phyloP scores from a whole-genome alignment of 1,139 yeast genomes.

The Candida tropicalis region DNA sequence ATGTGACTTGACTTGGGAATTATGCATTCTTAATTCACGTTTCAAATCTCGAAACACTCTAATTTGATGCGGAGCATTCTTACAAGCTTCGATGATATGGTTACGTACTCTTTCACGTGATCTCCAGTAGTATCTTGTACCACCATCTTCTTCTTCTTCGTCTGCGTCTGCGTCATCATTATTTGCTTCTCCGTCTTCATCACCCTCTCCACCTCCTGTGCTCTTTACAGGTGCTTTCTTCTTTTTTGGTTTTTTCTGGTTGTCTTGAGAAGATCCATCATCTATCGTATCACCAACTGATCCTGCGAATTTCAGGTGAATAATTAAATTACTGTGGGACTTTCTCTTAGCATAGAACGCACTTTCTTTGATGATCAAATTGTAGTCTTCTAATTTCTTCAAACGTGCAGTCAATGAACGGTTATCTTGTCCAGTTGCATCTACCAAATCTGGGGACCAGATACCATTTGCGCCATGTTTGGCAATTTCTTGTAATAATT shows the following conservation, averaged over 20 bases:
- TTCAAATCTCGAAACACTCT: slow-evolving; percentile 69
- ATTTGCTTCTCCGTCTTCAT: neutral
- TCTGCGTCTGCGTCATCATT: slow-evolving; percentile 13
- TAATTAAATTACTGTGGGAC: slow-evolving; percentile 53
- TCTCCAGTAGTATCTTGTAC: slow-evolving; percentile 32
- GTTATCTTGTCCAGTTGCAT: slow-evolving; percentile 67
- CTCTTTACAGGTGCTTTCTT: slow-evolving; percentile 28
- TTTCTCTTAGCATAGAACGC: slow-evolving; percentile 44
- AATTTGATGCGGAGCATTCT: slow-evolving; percentile 66
- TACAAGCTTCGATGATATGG: slow-evolving; percentile 55
- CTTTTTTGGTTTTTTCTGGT: slow-evolving; percentile 30
- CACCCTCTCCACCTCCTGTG: neutral
- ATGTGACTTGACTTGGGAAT: slow-evolving; percentile 43
- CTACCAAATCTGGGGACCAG: slow-evolving; percentile 56
- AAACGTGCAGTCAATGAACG: slow-evolving; percentile 68
- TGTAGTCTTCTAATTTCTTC: slow-evolving; percentile 51
- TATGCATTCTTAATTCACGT: slow-evolving; percentile 59
- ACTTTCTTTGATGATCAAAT: slow-evolving; percentile 46
- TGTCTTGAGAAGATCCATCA: slow-evolving; percentile 24
- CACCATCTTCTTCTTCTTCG: slow-evolving; percentile 40
- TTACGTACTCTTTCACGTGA: slow-evolving; percentile 33
- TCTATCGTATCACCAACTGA: neutral
- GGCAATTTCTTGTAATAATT: slow-evolving; percentile 52
- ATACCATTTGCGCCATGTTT: slow-evolving; percentile 57
- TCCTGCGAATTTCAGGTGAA: slow-evolving; percentile 44